These are phyloP conservation scores for Penicillium canescens DNA, from an alignment of 495 filamentous ascomycete genomes.

Conservation along the genomic window DNA sequence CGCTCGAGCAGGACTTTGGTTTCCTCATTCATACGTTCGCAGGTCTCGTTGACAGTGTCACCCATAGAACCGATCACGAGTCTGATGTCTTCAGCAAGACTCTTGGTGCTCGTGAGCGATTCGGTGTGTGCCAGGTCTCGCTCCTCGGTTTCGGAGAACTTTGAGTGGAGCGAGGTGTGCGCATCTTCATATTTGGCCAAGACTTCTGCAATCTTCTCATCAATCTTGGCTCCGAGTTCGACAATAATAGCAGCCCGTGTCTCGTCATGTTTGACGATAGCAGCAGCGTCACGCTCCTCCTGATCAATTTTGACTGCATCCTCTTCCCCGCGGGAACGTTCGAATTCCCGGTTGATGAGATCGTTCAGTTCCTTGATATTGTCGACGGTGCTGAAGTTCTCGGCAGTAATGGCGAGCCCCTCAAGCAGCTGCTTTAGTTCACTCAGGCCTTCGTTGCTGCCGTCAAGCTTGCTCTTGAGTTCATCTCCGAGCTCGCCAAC, in stretches of 20 bases:
- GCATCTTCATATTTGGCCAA: conserved; percentile 82
- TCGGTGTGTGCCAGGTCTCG: conserved; percentile 67
- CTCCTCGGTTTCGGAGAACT: conserved; percentile 64
- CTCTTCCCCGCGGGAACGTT: conserved; percentile 67
- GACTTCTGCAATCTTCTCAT: conserved; percentile 75
- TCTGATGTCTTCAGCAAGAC: conserved; percentile 81
- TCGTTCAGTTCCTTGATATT: conserved; percentile 82
- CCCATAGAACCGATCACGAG: conserved; percentile 82
- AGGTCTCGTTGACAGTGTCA: conserved; percentile 74
- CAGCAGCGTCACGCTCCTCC: conserved; percentile 73
- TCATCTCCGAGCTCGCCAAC: conserved; percentile 65
- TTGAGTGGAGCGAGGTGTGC: conserved; percentile 66
- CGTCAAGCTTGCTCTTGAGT: conserved; percentile 60
- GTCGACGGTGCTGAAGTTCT: conserved; percentile 54
- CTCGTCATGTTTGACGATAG: conserved; percentile 69
- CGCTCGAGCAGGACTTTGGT: conserved; percentile 79
- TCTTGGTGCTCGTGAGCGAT: conserved; percentile 68
- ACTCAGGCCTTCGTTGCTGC: conserved; percentile 55
- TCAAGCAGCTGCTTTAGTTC: conserved; percentile 62
- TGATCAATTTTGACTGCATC: conserved; percentile 70
- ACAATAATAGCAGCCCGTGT: conserved; percentile 54
- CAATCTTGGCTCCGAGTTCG: conserved; percentile 65
- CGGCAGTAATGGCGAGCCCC: conserved; percentile 59
- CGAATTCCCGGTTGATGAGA: conserved; percentile 76
- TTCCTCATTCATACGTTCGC: conserved; percentile 80